Evolutionary conservation across 345 rosid genomes (phyloP).

Genomic region (Populus alba): DNA sequence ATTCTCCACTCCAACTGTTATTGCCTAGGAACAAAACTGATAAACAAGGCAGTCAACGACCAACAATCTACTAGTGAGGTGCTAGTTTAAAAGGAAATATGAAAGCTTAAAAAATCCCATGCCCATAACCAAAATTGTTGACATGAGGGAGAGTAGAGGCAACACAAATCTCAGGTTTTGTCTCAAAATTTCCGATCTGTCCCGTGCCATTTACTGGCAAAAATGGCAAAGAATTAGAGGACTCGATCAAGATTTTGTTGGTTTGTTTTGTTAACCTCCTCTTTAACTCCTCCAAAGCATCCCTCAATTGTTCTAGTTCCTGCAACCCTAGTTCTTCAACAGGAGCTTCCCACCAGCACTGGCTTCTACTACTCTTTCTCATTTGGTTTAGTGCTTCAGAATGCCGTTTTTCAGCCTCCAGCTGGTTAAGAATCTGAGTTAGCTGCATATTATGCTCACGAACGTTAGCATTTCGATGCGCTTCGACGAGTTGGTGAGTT

Average conservation of each 20-base stretch:
- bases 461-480: slow-evolving; percentile 20
- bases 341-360: slow-evolving; percentile 26
- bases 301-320: slow-evolving; percentile 10
- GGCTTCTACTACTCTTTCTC: background rate
- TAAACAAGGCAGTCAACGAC: background rate
- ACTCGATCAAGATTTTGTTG: slow-evolving; percentile 4
- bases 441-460: slow-evolving; percentile 9
- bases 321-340: slow-evolving; percentile 7
- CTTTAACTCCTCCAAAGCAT: slow-evolving; percentile 16
- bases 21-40: background rate
- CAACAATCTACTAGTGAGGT: slow-evolving; percentile 6
- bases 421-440: background rate
- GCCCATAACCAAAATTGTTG: slow-evolving; percentile 10
- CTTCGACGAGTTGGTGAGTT: slow-evolving; percentile 6
- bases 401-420: slow-evolving; percentile 13
- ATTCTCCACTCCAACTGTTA: too few relatives aligned
- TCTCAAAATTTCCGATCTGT: slow-evolving; percentile 1
- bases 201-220: background rate
- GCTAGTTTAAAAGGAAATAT: slow-evolving; percentile 5
- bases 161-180: slow-evolving; percentile 9
- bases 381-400: slow-evolving; percentile 10
- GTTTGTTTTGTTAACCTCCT: slow-evolving; percentile 5
- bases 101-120: slow-evolving; percentile 15
- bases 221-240: slow-evolving; percentile 15
- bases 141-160: background rate